phyloP scores from a whole-genome alignment of 129 eudicot species.

The Oenanthe sinensis region DNA sequence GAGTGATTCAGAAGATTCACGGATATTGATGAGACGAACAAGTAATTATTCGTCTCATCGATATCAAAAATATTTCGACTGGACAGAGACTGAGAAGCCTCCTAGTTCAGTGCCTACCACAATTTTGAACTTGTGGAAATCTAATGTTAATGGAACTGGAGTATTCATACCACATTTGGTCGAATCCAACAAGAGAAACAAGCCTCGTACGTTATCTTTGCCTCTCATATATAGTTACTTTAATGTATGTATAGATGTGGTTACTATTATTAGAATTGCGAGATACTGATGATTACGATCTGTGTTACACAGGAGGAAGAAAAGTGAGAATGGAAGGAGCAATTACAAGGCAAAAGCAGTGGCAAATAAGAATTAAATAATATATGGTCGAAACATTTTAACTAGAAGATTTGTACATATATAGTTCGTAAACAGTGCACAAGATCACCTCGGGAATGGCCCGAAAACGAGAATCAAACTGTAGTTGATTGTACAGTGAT shows the following conservation, averaged over 20 bases:
- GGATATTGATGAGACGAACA: background rate
- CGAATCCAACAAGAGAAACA: constrained; percentile 23
- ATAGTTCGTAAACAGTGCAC: background rate
- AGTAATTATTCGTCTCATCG: background rate
- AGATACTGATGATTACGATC: background rate
- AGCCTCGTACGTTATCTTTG: constrained; percentile 22
- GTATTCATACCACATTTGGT: constrained; percentile 67
- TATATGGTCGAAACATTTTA: constrained; percentile 7
- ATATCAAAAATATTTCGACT: constrained; percentile 30
- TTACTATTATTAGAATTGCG: background rate
- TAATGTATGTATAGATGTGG: background rate
- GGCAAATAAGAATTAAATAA: constrained; percentile 11
- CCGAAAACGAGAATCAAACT: no score
- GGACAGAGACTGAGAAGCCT: constrained; percentile 31
- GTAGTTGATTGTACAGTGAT: background rate
- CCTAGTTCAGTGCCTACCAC: background rate
- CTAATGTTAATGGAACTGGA: constrained; percentile 29
- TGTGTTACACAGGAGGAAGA: constrained; percentile 24
- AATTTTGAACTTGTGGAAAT: background rate
- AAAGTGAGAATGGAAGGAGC: constrained; percentile 25
- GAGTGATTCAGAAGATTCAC: constrained; percentile 1
- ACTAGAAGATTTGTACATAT: background rate
- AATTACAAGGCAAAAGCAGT: constrained; percentile 22
- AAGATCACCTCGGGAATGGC: background rate
- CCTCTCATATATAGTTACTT: background rate